Evolutionary conservation across 306 rosid species (phyloP), one percentile per base, ranked within the genome.

Genomic region (Castanopsis chinensis): DNA sequence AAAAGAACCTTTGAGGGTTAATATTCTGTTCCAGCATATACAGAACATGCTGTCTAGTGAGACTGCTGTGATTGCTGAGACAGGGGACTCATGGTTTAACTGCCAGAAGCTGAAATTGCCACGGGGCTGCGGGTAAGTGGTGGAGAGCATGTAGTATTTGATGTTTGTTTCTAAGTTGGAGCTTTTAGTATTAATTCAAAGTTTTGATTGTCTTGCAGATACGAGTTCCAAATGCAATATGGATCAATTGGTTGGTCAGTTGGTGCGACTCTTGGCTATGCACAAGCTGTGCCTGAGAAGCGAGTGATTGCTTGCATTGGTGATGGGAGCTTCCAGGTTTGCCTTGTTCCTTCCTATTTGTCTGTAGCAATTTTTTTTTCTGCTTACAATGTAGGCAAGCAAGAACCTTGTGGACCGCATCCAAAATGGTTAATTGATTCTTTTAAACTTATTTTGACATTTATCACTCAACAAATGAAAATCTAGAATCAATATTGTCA

Each of bases 21-120:
- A 88, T 88, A 83, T 88, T 69, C 51, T 90, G 79, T 90, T 90
- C 56, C 81, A 88, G 19, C 92, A 90, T 51, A 81, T 88, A 49
- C 94, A 90, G 17, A 80, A 81, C 8, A 68, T 90, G 90, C 49
- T 90, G 45, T 83, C 87, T 59, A 0, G 74, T 81, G 87, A 85
- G 30, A 86, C 88, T 1, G 92, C 90, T 58, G 92, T 90, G 17
- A 90, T 90, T 77, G 94, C 94, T 55, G 92, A 90, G 77, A 88
- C 94, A 5, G 94, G 94, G 70, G 93, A 90, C 73, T 90, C 93
- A 1, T 90, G 91, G 93, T 90, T 90, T 76, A 90, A 90, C 80
- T 88, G 91, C 83, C 93, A 87, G 68, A 90, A 90, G 79, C 86
- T 90, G 25, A 90, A 86, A 69, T 65, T 90, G 77, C 94, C 94